These are phyloP conservation scores for Fraxinus sp. DNA, from an alignment of 305 asterid species.

Conservation along the genomic window DNA sequence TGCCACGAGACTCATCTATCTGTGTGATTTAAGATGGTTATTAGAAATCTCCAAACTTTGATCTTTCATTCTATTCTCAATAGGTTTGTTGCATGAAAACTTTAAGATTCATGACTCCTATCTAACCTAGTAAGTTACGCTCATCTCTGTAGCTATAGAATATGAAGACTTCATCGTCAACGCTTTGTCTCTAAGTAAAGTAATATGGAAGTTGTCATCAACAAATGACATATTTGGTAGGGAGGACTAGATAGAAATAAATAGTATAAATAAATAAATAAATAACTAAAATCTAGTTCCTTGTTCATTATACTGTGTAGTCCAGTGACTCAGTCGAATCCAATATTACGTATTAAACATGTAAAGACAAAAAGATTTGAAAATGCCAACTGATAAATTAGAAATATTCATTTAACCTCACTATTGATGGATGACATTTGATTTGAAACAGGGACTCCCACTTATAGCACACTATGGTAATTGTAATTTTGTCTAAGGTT, in stretches of 20 bases:
- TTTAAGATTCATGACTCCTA: not conserved
- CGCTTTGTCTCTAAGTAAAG: not conserved
- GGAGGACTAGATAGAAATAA: not conserved
- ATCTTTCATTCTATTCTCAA: not conserved
- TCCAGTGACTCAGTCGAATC: not conserved
- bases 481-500: not conserved
- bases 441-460: not conserved
- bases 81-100: not conserved
- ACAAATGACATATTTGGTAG: not conserved
- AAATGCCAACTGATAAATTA: not conserved
- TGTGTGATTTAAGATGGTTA: not conserved
- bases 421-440: not conserved
- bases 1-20: not conserved
- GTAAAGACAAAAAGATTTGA: not conserved
- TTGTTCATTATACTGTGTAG: not conserved
- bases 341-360: not conserved
- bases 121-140: not conserved
- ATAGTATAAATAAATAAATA: not conserved
- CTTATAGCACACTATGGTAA: not conserved
- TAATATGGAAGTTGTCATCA: not conserved
- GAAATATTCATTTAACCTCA: not conserved
- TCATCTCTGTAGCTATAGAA: not conserved
- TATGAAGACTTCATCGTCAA: not conserved
- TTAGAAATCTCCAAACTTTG: not conserved
- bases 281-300: not conserved